Conservation (phyloP, 2,329 filamentous ascomycete genomes). For the Erysiphe pulchra region DNA sequence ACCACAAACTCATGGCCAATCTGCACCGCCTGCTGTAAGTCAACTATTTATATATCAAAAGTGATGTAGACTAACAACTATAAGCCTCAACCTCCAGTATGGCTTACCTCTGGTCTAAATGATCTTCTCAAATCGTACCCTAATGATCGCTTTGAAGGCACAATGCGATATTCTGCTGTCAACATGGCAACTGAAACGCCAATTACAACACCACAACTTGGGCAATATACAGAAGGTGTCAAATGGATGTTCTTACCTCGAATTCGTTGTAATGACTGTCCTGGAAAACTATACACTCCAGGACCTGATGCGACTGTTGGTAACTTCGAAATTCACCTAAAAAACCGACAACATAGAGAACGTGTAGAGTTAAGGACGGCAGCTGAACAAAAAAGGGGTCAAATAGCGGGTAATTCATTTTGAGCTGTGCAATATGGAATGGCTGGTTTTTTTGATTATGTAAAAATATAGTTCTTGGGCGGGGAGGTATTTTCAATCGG, state of each 20-base stretch:
- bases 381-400: neutral
- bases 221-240: constrained; percentile 31
- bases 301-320: constrained; percentile 62
- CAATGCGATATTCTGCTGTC: constrained; percentile 74
- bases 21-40: constrained; percentile 33
- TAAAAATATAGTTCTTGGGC: too few relatives aligned
- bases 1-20: constrained; percentile 24
- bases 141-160: constrained; percentile 61
- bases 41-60: constrained; percentile 3
- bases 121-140: constrained; percentile 46
- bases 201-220: constrained; percentile 23
- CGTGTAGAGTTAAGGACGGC: constrained; percentile 25
- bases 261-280: constrained; percentile 79
- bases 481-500: too few relatives aligned
- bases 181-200: constrained; percentile 44
- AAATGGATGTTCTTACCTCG: constrained; percentile 68
- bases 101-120: constrained; percentile 54
- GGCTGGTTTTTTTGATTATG: too few relatives aligned
- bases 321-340: constrained; percentile 83
- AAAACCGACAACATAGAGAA: constrained; percentile 57
- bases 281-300: constrained; percentile 79
- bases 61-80: neutral
- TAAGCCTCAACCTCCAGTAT: constrained; percentile 63
- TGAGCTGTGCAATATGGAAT: neutral
- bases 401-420: neutral